Conservation (phyloP, 177 flowering plant genomes). For the Vitis hybrid region DNA sequence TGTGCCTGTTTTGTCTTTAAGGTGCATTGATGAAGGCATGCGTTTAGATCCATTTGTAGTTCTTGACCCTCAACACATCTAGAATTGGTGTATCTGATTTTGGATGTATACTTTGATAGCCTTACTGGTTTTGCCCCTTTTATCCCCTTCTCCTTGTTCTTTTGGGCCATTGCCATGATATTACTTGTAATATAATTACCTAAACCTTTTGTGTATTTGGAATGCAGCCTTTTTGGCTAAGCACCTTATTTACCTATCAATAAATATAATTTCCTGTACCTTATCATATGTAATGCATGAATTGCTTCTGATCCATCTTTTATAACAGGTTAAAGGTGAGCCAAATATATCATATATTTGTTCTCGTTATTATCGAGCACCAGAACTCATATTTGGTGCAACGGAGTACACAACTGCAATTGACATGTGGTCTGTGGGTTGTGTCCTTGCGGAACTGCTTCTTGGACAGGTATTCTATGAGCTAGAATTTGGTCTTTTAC, state of each 20-base stretch:
- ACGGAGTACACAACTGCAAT: conserved; percentile 83
- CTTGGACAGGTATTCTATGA: conserved; percentile 65
- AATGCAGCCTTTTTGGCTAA: too few relatives aligned
- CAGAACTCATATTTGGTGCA: conserved; percentile 81
- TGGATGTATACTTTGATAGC: neutral
- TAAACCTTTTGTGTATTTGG: neutral
- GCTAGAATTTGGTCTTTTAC: conserved; percentile 3
- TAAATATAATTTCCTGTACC: too few relatives aligned
- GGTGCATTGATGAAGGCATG: too few relatives aligned
- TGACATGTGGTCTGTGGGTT: conserved; percentile 86
- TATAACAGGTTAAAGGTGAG: conserved; percentile 74
- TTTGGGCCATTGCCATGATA: neutral
- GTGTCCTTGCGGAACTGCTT: conserved; percentile 81
- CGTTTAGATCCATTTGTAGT: too few relatives aligned
- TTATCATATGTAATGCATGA: neutral
- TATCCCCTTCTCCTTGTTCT: neutral
- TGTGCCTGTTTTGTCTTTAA: too few relatives aligned
- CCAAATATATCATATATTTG: conserved; percentile 85
- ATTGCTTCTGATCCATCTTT: neutral
- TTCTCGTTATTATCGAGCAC: conserved; percentile 80
- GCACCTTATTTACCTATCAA: too few relatives aligned
- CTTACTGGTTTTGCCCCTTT: neutral
- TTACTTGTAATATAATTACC: neutral
- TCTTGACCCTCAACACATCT: too few relatives aligned
- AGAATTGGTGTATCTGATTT: too few relatives aligned